phyloP scores from a whole-genome alignment of 306 rosid genomes.

The Sesbania bispinosa region DNA sequence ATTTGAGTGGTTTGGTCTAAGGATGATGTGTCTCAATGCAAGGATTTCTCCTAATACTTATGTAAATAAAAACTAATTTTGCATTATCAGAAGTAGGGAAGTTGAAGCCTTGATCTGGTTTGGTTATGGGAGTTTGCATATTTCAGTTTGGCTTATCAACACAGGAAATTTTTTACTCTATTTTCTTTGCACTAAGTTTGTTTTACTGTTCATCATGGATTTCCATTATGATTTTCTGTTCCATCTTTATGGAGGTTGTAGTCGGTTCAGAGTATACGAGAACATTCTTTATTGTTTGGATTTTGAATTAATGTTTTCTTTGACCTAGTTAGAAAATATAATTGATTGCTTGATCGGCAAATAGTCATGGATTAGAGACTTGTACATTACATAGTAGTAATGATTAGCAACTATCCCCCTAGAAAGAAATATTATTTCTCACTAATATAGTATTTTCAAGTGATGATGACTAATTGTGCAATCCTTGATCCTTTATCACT shows the following conservation, averaged over 20 bases:
- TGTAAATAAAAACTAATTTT: no score
- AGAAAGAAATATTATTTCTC: background rate
- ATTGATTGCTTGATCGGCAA: background rate
- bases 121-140: conserved; percentile 3
- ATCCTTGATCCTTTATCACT: background rate
- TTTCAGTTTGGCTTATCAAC: background rate
- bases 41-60: no score
- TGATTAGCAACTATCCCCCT: background rate
- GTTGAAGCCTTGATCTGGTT: no score
- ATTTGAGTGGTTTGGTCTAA: background rate
- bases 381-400: background rate
- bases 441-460: background rate
- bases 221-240: background rate
- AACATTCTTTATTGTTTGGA: background rate
- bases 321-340: background rate
- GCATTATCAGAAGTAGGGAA: no score
- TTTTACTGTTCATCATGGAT: background rate
- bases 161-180: background rate
- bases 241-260: background rate
- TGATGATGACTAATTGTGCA: background rate
- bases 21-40: no score
- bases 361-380: background rate
- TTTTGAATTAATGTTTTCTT: background rate
- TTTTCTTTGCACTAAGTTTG: background rate
- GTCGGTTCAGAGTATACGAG: background rate